Evolutionary conservation across 805 yeast genomes (phyloP).

Genomic region (Phaffomyces antillensis): DNA sequence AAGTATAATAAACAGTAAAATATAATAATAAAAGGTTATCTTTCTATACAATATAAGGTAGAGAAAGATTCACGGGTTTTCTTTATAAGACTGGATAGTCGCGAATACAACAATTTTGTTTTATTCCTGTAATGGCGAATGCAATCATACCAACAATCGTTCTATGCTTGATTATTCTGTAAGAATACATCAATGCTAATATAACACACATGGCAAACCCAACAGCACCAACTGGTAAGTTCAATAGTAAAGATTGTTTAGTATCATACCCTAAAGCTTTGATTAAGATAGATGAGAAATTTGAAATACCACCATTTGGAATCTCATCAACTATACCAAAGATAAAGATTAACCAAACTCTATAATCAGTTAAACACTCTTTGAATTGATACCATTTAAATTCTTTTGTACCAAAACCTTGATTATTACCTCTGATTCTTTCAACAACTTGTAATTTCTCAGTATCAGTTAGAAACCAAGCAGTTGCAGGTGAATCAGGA

Average conservation of each 20-base stretch:
- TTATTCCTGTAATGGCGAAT: not conserved
- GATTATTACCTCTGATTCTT: slow-evolving; percentile 36
- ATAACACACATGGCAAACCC: not conserved
- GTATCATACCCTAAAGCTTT: not conserved
- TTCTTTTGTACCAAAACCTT: slow-evolving; percentile 35
- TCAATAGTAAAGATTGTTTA: not conserved
- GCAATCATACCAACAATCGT: not conserved
- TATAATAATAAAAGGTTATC: too few species aligned
- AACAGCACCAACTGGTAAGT: slow-evolving; percentile 4
- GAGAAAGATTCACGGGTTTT: too few species aligned
- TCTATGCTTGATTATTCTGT: not conserved
- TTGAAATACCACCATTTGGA: slow-evolving; percentile 42
- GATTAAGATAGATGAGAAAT: slow-evolving; percentile 36
- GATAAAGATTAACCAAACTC: slow-evolving; percentile 32
- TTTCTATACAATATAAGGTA: too few species aligned
- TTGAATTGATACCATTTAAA: slow-evolving; percentile 30
- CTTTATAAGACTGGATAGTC: too few species aligned
- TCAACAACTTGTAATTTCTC: slow-evolving; percentile 36
- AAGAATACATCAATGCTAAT: not conserved
- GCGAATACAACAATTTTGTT: too few species aligned
- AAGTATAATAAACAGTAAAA: too few species aligned
- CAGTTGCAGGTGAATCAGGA: slow-evolving; percentile 39
- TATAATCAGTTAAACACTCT: slow-evolving; percentile 8
- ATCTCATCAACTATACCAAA: slow-evolving; percentile 26
- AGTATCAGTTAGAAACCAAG: slow-evolving; percentile 31